phyloP scores from a whole-genome alignment of 495 filamentous ascomycete genomes.

The Collariella sp. region DNA sequence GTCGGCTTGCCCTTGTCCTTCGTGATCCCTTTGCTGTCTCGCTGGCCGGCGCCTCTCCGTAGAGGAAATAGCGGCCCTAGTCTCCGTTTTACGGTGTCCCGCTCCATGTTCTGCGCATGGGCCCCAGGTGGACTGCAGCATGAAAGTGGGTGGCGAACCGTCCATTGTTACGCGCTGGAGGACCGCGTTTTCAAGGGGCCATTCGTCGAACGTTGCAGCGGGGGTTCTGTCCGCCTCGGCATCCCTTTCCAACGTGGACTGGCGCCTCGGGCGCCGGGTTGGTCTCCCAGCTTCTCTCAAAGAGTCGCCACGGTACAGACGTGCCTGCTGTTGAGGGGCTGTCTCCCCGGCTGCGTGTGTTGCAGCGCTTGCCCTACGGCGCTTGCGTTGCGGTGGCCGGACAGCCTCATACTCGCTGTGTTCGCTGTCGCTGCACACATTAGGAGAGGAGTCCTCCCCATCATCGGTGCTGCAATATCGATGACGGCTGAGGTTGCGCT shows the following conservation, averaged over 20 bases:
- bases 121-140: neutral
- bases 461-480: constrained; percentile 7
- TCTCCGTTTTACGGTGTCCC: no score
- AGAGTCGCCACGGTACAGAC: neutral
- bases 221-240: constrained; percentile 2
- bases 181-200: constrained; percentile 9
- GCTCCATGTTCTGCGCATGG: neutral
- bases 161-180: constrained; percentile 7
- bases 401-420: constrained; percentile 3
- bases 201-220: constrained; percentile 8
- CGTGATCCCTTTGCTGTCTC: no score
- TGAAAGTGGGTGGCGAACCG: neutral
- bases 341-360: neutral
- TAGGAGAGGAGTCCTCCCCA: constrained; percentile 7
- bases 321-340: constrained; percentile 5
- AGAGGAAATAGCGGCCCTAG: no score
- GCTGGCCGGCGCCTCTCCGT: no score
- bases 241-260: neutral
- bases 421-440: no score
- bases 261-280: neutral
- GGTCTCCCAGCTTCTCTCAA: neutral
- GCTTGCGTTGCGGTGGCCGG: constrained; percentile 5
- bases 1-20: no score
- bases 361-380: constrained; percentile 4
- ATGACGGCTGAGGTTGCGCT: constrained; percentile 12